A percentile compares a stretch with the other conserved stretches of the same genome.
Evolutionary conservation across 73 alveolate species (phyloP).

Genomic region (Tetrahymena borealis): DNA sequence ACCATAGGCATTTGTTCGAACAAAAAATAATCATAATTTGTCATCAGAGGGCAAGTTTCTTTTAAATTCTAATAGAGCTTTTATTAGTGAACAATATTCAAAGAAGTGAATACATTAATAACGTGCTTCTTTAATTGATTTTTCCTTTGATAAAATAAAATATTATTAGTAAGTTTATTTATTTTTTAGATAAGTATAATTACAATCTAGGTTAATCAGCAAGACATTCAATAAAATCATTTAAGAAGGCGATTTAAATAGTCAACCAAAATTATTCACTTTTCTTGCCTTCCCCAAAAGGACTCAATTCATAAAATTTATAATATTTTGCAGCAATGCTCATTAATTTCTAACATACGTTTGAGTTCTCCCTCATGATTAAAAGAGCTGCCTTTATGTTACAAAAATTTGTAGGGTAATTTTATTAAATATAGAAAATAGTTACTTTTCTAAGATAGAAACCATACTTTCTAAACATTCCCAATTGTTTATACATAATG

Average conservation of each 20-base stretch:
- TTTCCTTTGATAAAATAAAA: not conserved
- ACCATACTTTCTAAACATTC: not conserved
- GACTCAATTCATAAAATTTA: not conserved
- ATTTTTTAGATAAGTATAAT: not conserved
- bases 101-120: not conserved
- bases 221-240: not conserved
- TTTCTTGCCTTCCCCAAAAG: not conserved
- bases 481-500: not conserved
- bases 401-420: too few relatives aligned
- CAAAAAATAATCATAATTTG: not conserved
- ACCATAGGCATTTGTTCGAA: not conserved
- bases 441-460: not conserved
- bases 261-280: not conserved
- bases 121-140: not conserved
- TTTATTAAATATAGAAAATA: too few relatives aligned
- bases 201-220: not conserved
- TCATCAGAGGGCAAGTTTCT: not conserved
- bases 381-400: not conserved
- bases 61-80: not conserved
- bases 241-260: not conserved
- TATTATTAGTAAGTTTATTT: not conserved
- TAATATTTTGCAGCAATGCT: not conserved
- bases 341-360: not conserved
- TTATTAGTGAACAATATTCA: not conserved
- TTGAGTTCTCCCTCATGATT: not conserved